These are phyloP conservation scores for Colletotrichum shisoi DNA, from an alignment of 2,329 filamentous ascomycete species.

Conservation along the genomic window DNA sequence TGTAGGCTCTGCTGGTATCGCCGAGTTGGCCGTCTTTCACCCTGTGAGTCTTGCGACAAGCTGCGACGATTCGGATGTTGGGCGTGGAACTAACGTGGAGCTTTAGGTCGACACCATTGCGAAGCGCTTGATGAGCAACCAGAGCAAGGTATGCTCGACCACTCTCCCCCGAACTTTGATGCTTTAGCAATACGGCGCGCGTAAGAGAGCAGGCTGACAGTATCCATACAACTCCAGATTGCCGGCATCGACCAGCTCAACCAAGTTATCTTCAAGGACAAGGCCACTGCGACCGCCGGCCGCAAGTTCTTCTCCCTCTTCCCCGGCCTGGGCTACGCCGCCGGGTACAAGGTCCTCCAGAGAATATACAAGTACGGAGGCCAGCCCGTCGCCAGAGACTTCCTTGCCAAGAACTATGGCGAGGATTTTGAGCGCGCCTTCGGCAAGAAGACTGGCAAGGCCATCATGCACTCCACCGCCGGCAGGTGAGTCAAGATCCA, in stretches of 20 bases:
- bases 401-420: conserved; percentile 80
- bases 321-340: conserved; percentile 95
- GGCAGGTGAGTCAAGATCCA: conserved; percentile 69
- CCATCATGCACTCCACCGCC: conserved; percentile 95
- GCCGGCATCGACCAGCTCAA: conserved; percentile 70
- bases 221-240: conserved; percentile 11
- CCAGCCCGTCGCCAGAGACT: conserved; percentile 93
- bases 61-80: neutral
- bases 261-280: conserved; percentile 91
- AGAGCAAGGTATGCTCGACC: conserved; percentile 62
- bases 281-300: conserved; percentile 72
- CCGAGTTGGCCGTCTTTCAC: conserved; percentile 92
- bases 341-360: conserved; percentile 97
- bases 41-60: conserved; percentile 63
- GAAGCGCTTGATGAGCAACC: conserved; percentile 99
- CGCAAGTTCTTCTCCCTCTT: conserved; percentile 95
- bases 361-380: conserved; percentile 99
- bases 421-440: conserved; percentile 86
- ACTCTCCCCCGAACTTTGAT: conserved; percentile 43
- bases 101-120: conserved; percentile 92
- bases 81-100: conserved; percentile 16
- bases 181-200: neutral
- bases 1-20: conserved; percentile 87
- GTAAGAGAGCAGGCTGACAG: conserved; percentile 16
- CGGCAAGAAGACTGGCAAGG: conserved; percentile 96